phyloP scores from a whole-genome alignment of 805 yeast species.

The Candida nonsorbophila region DNA sequence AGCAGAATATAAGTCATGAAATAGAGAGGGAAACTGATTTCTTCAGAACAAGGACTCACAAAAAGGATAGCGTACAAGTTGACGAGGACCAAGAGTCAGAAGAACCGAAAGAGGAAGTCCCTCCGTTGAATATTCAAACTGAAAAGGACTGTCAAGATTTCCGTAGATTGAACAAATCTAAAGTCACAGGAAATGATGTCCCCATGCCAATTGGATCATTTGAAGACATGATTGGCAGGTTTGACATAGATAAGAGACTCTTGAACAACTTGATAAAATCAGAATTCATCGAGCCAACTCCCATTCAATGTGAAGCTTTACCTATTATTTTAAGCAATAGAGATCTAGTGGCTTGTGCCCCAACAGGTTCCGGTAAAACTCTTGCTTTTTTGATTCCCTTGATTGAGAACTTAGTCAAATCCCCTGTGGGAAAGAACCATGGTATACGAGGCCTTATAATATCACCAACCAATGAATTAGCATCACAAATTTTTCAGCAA shows the following conservation, averaged over 20 bases:
- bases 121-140: slow-evolving; percentile 42
- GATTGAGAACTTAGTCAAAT: slow-evolving; percentile 44
- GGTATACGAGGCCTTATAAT: slow-evolving; percentile 74
- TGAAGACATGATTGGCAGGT: slow-evolving; percentile 69
- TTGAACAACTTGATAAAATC: slow-evolving; percentile 60
- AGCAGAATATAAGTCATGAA: slow-evolving; percentile 38
- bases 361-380: slow-evolving; percentile 98
- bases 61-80: slow-evolving; percentile 9
- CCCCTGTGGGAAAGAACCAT: slow-evolving; percentile 19
- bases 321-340: slow-evolving; percentile 67
- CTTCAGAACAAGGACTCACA: slow-evolving; percentile 55
- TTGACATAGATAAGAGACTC: slow-evolving; percentile 54
- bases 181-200: slow-evolving; percentile 76
- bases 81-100: slow-evolving; percentile 11
- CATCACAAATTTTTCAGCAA: slow-evolving; percentile 76
- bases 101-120: slow-evolving; percentile 24
- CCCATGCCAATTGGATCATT: slow-evolving; percentile 93
- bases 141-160: slow-evolving; percentile 56
- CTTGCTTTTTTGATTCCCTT: slow-evolving; percentile 84
- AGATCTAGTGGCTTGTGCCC: slow-evolving; percentile 90
- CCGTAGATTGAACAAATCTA: slow-evolving; percentile 58
- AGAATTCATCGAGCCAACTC: slow-evolving; percentile 81
- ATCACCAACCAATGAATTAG: slow-evolving; percentile 93
- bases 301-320: slow-evolving; percentile 87
- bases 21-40: slow-evolving; percentile 78